Evolutionary conservation across 257 asterid species (phyloP).

Genomic region (Fraxinus quadrangulata): DNA sequence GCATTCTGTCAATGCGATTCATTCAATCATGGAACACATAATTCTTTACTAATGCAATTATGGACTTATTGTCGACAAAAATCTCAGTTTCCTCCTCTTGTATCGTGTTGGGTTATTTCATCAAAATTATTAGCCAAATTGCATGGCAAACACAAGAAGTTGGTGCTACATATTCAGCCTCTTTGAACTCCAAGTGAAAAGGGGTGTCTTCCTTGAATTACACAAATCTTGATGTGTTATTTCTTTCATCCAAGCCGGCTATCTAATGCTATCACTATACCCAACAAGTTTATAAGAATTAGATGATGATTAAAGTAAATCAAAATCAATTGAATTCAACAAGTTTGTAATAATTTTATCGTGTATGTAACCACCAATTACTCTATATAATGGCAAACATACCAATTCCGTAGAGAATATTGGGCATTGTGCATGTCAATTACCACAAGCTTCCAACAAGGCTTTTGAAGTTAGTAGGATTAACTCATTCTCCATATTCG

Average conservation of each 20-base stretch:
- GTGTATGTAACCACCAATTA: too few relatives aligned
- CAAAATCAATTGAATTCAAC: too few relatives aligned
- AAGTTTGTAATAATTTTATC: too few relatives aligned
- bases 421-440: not conserved
- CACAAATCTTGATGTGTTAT: not conserved
- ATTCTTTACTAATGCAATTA: not conserved
- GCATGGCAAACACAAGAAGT: not conserved
- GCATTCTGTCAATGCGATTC: too few relatives aligned
- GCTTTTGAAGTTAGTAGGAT: not conserved
- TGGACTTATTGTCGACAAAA: not conserved
- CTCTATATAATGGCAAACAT: not conserved
- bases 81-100: not conserved
- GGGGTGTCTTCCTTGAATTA: not conserved
- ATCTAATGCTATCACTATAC: too few relatives aligned
- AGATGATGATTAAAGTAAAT: too few relatives aligned
- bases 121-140: not conserved
- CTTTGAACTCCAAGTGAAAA: not conserved
- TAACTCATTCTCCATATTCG: not conserved
- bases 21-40: too few relatives aligned
- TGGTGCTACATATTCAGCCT: not conserved
- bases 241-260: not conserved
- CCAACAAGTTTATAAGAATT: too few relatives aligned
- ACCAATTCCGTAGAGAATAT: not conserved
- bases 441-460: not conserved
- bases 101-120: not conserved